Evolutionary conservation across 345 rosid species (phyloP).

Genomic region (Lepidium aucheri): DNA sequence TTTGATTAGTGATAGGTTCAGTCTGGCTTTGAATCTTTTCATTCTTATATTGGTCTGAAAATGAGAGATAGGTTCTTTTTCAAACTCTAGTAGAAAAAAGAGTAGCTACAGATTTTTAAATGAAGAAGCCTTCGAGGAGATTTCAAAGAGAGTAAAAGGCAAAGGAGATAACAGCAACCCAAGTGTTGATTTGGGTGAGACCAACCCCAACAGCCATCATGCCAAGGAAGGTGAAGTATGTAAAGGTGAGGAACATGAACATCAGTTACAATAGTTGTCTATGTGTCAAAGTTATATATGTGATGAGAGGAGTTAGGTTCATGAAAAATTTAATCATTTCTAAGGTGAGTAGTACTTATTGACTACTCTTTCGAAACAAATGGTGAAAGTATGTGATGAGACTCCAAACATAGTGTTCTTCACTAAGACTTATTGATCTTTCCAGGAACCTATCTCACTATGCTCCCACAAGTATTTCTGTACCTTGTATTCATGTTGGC

Average conservation of each 20-base stretch:
- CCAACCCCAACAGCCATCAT: neutral
- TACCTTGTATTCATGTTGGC: neutral
- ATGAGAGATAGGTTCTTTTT: neutral
- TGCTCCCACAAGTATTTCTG: neutral
- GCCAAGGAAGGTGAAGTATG: neutral
- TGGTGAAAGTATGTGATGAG: neutral
- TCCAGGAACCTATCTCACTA: neutral
- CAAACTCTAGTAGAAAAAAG: neutral
- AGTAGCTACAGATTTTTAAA: neutral
- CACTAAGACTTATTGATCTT: neutral
- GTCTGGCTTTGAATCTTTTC: slow-evolving; percentile 1
- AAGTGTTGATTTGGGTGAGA: neutral
- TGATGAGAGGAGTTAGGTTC: neutral
- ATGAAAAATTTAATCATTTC: neutral
- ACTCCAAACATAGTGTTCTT: no score
- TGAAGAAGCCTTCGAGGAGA: neutral
- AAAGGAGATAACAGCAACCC: neutral
- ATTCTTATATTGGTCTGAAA: neutral
- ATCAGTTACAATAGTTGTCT: neutral
- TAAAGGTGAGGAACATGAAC: neutral
- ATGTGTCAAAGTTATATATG: neutral
- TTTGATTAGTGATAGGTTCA: slow-evolving; percentile 43
- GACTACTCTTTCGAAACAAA: neutral
- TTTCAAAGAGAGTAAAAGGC: neutral
- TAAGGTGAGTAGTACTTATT: neutral